Conservation (phyloP, 208 protist genomes). For the Wallacemonas sp. region DNA sequence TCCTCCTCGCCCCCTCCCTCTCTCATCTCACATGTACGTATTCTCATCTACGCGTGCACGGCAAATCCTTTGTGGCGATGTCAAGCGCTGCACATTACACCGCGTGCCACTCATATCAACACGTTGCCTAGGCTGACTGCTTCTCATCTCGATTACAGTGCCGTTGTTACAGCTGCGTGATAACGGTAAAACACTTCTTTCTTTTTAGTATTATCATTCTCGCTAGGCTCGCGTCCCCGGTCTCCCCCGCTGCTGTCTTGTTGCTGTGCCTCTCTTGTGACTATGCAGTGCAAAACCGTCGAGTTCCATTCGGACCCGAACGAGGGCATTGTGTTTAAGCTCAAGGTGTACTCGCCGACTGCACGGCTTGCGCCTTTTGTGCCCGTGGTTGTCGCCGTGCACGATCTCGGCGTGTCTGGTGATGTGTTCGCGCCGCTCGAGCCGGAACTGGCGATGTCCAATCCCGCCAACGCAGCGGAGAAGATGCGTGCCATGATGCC, state of each 20-base stretch:
- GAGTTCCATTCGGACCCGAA: background rate
- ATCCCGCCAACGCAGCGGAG: background rate
- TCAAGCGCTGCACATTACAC: no score
- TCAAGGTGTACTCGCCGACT: background rate
- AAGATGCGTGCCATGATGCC: background rate
- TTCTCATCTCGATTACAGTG: no score
- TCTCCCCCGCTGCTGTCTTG: background rate
- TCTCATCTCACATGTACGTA: no score
- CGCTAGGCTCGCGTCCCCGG: background rate
- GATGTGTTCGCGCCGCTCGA: conserved; percentile 1
- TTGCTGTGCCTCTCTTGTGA: conserved; percentile 1
- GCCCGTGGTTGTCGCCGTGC: conserved; percentile 6
- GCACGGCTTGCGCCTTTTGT: background rate
- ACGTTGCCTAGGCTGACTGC: no score
- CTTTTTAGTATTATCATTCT: background rate
- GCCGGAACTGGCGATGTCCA: background rate
- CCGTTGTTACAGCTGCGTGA: no score
- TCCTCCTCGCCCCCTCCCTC: no score
- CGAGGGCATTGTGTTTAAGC: background rate
- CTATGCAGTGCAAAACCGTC: conserved; percentile 5
- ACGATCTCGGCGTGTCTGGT: conserved; percentile 4
- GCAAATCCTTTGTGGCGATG: no score
- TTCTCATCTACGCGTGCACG: no score
- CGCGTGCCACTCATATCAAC: no score
- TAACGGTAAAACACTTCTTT: no score